Evolutionary conservation across 306 rosid species (phyloP).

Genomic region (Leucaena leucocephala): DNA sequence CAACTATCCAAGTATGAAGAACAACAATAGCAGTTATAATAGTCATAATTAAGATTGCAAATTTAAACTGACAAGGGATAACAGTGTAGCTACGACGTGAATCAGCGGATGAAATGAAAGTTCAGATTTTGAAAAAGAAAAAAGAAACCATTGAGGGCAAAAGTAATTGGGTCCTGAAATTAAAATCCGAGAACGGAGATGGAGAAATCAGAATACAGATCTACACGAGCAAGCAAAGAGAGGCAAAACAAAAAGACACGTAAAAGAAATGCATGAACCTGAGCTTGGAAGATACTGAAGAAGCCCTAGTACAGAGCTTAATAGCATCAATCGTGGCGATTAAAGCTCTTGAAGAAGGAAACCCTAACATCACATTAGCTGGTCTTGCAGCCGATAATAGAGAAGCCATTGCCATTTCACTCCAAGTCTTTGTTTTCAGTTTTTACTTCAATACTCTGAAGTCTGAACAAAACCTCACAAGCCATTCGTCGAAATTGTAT

Average conservation of each 20-base stretch:
- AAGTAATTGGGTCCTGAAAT: neutral
- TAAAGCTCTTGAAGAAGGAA: constrained; percentile 33
- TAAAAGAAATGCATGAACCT: constrained; percentile 33
- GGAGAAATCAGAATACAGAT: neutral
- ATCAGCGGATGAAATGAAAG: neutral
- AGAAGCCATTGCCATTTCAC: constrained; percentile 30
- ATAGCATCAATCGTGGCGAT: neutral
- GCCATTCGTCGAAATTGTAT: neutral
- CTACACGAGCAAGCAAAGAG: neutral
- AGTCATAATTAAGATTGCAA: neutral
- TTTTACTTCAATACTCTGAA: neutral
- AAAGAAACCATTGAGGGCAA: neutral
- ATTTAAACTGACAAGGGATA: neutral
- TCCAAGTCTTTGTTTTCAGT: neutral
- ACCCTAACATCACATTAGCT: constrained; percentile 33
- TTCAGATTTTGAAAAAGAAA: neutral
- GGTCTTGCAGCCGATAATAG: neutral
- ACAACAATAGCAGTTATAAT: neutral
- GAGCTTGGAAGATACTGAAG: constrained; percentile 31
- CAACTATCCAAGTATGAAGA: neutral
- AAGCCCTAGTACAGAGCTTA: neutral
- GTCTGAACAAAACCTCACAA: neutral
- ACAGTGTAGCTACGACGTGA: neutral
- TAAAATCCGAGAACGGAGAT: neutral
- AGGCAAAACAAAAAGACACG: neutral